Base-by-base conservation (phyloP, 2,329 filamentous ascomycete genomes). In the Talaromyces sp. region DNA sequence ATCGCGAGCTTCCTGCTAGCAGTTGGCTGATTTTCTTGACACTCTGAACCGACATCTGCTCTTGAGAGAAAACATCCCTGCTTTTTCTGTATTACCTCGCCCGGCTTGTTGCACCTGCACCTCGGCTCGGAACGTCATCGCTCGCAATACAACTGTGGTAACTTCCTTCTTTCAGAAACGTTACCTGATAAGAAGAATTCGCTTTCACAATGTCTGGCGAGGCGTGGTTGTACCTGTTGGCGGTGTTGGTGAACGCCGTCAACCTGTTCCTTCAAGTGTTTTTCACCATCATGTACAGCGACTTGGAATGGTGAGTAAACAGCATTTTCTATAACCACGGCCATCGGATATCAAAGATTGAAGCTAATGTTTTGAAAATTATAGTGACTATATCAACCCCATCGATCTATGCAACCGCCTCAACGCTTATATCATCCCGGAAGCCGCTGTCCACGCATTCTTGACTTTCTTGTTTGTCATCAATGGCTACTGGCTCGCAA, bases 221-320 rank as follows among this genome's bases (percentile, higher is more conserved):
- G 86, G 93, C 93, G 78, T 97, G 95, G 95, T 84, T 99, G 78
- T 99, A 96, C 83, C 88, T 99, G 73, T 85, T 99, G 80, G 89
- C 94, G 81, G 96, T 99, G 79, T 86, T 99, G 77, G 96, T 99
- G 84, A 99, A 99, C 83, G 95, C 95, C 83, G 93, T 99, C 87
- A 99, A 99, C 85, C 87, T 99, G 75, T 99, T 99, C 81, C 86
- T 99, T 62, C 96, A 99, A 83, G 95, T 99, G 72, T 99, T 99
- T 86, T 99, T 99, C 83, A 99, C 95, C 63, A 99, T 99, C 76
- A 99, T 99, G 96, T 99, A 98, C 83, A 96, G 92, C 80, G 95
- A 99, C 85, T 82, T 99, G 73, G 95, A 99, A 89, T 99, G 95
- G 93, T 96, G 83, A 74, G 91, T 84, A 36, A 36, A 18, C 31